Base-by-base conservation (phyloP, 805 yeast species). In the Saccharomycopsis sp. region DNA sequence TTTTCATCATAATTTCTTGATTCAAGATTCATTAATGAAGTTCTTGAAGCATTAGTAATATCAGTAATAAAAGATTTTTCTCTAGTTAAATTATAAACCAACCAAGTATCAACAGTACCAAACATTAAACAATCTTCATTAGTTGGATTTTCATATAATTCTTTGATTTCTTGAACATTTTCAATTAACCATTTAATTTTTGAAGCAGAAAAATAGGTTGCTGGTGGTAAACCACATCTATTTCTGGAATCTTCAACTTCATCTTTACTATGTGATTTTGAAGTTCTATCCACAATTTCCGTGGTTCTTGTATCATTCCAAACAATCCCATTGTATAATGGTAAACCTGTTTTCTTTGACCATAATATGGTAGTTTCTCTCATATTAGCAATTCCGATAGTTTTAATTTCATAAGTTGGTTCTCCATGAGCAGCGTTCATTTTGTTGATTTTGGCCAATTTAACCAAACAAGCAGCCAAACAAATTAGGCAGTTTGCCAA, bases 281-380 rank as follows among this genome's bases (percentile, higher is more conserved):
- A 71, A 56, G 80, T 67, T 49, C 76, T 72, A 47, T 72, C 72
- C 39, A 86, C 87, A 36, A 83, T 70, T 15, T 68, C 74, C 8
- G 82, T 63, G 31, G 94, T 89, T 55, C 97, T 73, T 31, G 94
- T 83, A 62, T 88, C 97, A 47, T 89, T 84, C 97, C 97, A 88
- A 28, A 88, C 94, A 58, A 88, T 85, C 54, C 96, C 96, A 57
- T 83, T 79, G 55, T 79, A 72, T 41, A 86, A 71, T 3, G 95
- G 94, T 49, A 66, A 63, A 31, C 96, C 96, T 2, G 96, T 86
- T 39, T 66, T 66, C 49, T 76, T 71, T 42, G 86, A 79, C 96
- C 96, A 88, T 36, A 88, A 77, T 40, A 81, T 70, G 21, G 95
- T 80, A 32, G 97, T 88, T 63, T 88, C 97, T 57, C 97, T 74